phyloP scores from a whole-genome alignment of 257 asterid genomes.

The Gentiana straminea region DNA sequence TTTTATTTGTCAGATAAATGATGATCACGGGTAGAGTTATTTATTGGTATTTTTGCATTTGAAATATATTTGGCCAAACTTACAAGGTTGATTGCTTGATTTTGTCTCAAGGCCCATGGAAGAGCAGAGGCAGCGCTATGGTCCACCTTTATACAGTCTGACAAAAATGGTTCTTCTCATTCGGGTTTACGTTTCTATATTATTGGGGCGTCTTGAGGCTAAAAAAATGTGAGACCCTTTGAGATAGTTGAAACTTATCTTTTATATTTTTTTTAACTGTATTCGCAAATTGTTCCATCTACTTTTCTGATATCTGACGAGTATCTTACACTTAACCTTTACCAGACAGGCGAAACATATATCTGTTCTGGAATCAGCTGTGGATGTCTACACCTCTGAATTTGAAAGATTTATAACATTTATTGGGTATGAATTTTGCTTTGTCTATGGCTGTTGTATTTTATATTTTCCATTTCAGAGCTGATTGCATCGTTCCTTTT shows the following conservation, averaged over 20 bases:
- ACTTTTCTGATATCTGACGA: background rate
- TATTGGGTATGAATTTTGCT: conserved; percentile 50
- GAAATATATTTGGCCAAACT: conserved; percentile 4
- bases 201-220: conserved; percentile 52
- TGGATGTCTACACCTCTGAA: conserved; percentile 64
- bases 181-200: conserved; percentile 53
- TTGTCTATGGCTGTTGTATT: too few relatives aligned
- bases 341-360: conserved; percentile 54
- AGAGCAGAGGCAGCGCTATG: conserved; percentile 95
- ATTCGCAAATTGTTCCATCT: background rate
- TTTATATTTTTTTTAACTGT: background rate
- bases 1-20: conserved; percentile 81
- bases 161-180: conserved; percentile 66
- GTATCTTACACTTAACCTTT: conserved; percentile 14
- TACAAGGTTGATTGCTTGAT: conserved; percentile 1
- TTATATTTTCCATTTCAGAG: too few relatives aligned
- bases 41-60: conserved; percentile 1
- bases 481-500: too few relatives aligned
- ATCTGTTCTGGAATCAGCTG: conserved; percentile 62
- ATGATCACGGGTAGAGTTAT: conserved; percentile 76
- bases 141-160: conserved; percentile 90
- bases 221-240: conserved; percentile 49
- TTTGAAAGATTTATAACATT: conserved; percentile 70
- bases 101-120: conserved; percentile 85
- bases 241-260: conserved; percentile 5